Percentiles rank a stretch among this genome's conserved stretches.
Conservation (phyloP, 805 yeast species). For the Debaryomyces prosopidis region DNA sequence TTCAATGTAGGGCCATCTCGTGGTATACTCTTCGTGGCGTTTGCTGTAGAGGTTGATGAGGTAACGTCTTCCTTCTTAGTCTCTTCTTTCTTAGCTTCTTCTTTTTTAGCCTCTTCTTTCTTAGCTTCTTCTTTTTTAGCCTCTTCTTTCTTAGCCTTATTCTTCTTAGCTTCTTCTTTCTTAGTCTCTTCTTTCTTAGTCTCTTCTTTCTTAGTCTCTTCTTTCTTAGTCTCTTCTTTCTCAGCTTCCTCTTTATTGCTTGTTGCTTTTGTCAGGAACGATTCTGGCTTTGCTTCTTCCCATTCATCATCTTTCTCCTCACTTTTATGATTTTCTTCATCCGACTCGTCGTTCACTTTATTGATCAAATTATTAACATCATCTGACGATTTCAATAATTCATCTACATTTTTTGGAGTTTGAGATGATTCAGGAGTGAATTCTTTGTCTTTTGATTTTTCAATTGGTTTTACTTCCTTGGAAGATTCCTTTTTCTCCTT, state of each 20-base stretch:
- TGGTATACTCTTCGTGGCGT: constrained; percentile 21
- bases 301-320: constrained; percentile 29
- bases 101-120: constrained; percentile 5
- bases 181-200: constrained; percentile 8
- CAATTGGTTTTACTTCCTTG: constrained; percentile 5
- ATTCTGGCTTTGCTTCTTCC: constrained; percentile 38
- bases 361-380: constrained; percentile 35
- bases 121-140: constrained; percentile 12
- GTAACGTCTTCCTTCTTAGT: constrained; percentile 14
- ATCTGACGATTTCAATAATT: constrained; percentile 34
- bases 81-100: constrained; percentile 9
- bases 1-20: constrained; percentile 61
- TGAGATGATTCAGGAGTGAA: constrained; percentile 5
- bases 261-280: constrained; percentile 6
- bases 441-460: constrained; percentile 6
- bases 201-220: not conserved
- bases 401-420: constrained; percentile 30
- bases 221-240: not conserved
- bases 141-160: constrained; percentile 6
- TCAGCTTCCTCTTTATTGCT: not conserved
- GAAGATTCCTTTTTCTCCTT: constrained; percentile 1
- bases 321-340: constrained; percentile 30
- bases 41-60: constrained; percentile 10
- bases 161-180: constrained; percentile 7
- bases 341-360: constrained; percentile 41